Percentiles rank a stretch among this genome's conserved stretches.
Evolutionary conservation across 257 asterid species (phyloP).

Genomic region (Anisodus tanguticus): DNA sequence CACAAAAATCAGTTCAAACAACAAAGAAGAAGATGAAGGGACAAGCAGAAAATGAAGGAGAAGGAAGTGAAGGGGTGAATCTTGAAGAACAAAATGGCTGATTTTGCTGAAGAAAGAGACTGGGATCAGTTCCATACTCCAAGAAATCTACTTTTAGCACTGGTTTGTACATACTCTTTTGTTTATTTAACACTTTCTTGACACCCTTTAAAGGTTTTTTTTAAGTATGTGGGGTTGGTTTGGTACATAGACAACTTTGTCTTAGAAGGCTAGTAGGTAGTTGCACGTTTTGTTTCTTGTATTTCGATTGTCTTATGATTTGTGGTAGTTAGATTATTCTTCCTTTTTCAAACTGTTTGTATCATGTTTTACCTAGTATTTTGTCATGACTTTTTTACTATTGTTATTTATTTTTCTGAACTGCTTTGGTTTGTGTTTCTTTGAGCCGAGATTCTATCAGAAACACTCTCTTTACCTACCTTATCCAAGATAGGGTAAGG

Average conservation of each 20-base stretch:
- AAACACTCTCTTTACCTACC: too few species aligned
- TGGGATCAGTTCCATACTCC: slow-evolving; percentile 71
- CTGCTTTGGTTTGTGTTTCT: too few species aligned
- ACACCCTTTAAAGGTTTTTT: neutral
- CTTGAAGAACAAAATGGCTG: too few species aligned
- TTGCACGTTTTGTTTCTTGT: neutral
- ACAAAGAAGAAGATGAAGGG: slow-evolving; percentile 23
- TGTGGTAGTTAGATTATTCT: too few species aligned
- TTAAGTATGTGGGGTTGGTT: neutral
- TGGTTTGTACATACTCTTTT: slow-evolving; percentile 41
- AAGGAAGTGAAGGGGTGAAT: slow-evolving; percentile 36
- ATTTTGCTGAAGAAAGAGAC: slow-evolving; percentile 60
- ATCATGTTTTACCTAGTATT: too few species aligned
- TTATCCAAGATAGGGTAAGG: too few species aligned
- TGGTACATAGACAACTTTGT: slow-evolving; percentile 19
- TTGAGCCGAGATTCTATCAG: too few species aligned
- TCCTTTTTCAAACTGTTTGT: neutral
- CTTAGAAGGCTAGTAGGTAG: neutral
- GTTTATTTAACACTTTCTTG: neutral
- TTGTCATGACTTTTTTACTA: too few species aligned
- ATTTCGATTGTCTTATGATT: too few species aligned
- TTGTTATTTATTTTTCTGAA: too few species aligned
- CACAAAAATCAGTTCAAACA: neutral
- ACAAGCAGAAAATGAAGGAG: neutral
- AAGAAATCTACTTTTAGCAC: slow-evolving; percentile 60